These are phyloP conservation scores for Colletotrichum incanum DNA, from an alignment of 2,329 filamentous ascomycete genomes.

Conservation along the genomic window DNA sequence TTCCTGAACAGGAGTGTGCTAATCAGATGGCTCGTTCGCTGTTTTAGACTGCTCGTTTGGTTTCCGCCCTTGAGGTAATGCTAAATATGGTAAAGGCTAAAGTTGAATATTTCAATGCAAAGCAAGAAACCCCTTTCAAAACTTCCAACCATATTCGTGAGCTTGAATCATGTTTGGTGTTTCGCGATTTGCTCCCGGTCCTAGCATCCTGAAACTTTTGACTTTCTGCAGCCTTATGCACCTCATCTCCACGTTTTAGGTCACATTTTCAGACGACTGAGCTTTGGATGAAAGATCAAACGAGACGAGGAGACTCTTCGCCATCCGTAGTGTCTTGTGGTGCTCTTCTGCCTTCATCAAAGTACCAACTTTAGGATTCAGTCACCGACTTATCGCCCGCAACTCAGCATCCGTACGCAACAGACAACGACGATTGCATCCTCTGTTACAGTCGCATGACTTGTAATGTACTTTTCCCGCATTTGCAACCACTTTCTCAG, in stretches of 20 bases:
- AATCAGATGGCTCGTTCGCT: no score
- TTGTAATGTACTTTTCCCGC: not conserved
- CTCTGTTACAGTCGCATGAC: not conserved
- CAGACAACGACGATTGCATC: no score
- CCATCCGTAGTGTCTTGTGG: not conserved
- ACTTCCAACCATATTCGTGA: not conserved
- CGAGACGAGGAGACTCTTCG: no score
- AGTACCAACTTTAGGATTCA: not conserved
- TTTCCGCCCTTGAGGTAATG: not conserved
- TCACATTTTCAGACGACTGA: constrained; percentile 12
- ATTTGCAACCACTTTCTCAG: not conserved
- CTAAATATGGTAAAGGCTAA: not conserved
- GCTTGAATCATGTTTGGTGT: constrained; percentile 23
- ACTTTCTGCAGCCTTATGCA: constrained; percentile 19
- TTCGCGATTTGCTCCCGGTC: constrained; percentile 22
- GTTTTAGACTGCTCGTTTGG: not conserved
- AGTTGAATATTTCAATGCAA: not conserved
- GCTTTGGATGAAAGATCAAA: not conserved
- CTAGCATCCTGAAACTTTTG: constrained; percentile 25
- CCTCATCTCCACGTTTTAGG: constrained; percentile 26
- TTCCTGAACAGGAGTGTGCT: not conserved
- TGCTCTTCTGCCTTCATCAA: not conserved
- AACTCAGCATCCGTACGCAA: not conserved
- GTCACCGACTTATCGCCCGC: no score
- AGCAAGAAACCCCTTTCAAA: not conserved